Evolutionary conservation across 805 yeast species (phyloP).

Genomic region (Candida manassasensis): DNA sequence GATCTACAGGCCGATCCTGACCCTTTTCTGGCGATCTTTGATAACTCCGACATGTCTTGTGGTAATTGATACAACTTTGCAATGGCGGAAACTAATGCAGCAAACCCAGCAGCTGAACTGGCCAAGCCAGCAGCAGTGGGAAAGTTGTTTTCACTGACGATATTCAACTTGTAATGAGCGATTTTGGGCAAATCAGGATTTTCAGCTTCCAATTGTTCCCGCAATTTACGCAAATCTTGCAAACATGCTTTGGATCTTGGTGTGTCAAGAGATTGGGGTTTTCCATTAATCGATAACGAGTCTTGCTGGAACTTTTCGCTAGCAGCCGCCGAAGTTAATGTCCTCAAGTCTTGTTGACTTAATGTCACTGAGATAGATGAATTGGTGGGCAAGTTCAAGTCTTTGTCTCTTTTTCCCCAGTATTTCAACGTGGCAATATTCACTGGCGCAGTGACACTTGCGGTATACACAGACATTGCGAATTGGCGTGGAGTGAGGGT

Average conservation of each 20-base stretch:
- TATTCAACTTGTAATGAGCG: constrained; percentile 62
- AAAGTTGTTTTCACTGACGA: constrained; percentile 92
- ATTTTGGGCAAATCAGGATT: constrained; percentile 56
- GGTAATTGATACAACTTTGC: constrained; percentile 82
- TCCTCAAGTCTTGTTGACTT: constrained; percentile 84
- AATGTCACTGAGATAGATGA: constrained; percentile 93
- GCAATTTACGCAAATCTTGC: constrained; percentile 63
- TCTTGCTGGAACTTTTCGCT: constrained; percentile 54
- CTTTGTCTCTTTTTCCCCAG: constrained; percentile 96
- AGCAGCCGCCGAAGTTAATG: constrained; percentile 85
- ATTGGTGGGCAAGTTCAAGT: constrained; percentile 89
- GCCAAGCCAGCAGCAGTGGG: constrained; percentile 99
- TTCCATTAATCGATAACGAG: constrained; percentile 82
- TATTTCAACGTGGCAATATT: constrained; percentile 96
- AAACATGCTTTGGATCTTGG: constrained; percentile 70
- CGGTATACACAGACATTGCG: constrained; percentile 53
- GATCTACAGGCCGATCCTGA: constrained; percentile 99
- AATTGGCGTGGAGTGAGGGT: constrained; percentile 4
- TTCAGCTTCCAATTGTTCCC: constrained; percentile 55
- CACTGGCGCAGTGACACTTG: constrained; percentile 94
- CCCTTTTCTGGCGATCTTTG: constrained; percentile 95
- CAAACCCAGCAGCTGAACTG: constrained; percentile 97
- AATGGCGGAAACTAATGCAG: constrained; percentile 89
- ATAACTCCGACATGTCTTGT: constrained; percentile 77
- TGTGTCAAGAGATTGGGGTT: constrained; percentile 62